Evolutionary conservation across 140 eudicot genomes (phyloP).

Genomic region (Erigeron philadelphicus): DNA sequence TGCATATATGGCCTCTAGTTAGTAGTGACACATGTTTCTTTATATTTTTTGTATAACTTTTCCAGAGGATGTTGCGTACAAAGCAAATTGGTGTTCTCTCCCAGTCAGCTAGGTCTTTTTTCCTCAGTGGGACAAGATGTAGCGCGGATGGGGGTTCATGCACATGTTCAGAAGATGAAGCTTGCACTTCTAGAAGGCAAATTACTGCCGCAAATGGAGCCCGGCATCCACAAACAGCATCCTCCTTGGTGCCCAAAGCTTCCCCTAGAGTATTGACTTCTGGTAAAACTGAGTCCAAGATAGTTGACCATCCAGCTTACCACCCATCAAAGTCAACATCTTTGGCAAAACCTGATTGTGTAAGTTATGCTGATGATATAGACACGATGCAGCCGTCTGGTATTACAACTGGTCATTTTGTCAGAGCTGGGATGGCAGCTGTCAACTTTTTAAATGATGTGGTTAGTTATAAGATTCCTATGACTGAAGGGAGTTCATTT

Average conservation of each 20-base stretch:
- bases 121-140: conserved; percentile 78
- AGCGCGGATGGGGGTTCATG: conserved; percentile 83
- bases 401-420: conserved; percentile 62
- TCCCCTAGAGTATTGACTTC: conserved; percentile 29
- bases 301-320: conserved; percentile 31
- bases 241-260: conserved; percentile 44
- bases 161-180: conserved; percentile 81
- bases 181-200: conserved; percentile 63
- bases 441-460: conserved; percentile 68
- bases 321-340: conserved; percentile 32
- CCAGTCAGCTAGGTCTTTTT: conserved; percentile 78
- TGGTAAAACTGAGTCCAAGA: conserved; percentile 32
- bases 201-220: conserved; percentile 30
- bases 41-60: background rate
- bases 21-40: background rate
- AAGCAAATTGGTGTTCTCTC: conserved; percentile 85
- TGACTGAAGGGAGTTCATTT: conserved; percentile 50
- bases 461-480: conserved; percentile 67
- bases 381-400: conserved; percentile 47
- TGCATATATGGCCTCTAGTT: background rate
- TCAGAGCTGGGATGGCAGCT: conserved; percentile 83
- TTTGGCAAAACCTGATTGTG: conserved; percentile 36
- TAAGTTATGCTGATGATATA: conserved; percentile 46
- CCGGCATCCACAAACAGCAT: conserved; percentile 37
- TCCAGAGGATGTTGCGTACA: conserved; percentile 75